These are phyloP conservation scores for Scheffersomyces illinoinensis DNA, from an alignment of 1,139 yeast genomes.

Conservation along the genomic window DNA sequence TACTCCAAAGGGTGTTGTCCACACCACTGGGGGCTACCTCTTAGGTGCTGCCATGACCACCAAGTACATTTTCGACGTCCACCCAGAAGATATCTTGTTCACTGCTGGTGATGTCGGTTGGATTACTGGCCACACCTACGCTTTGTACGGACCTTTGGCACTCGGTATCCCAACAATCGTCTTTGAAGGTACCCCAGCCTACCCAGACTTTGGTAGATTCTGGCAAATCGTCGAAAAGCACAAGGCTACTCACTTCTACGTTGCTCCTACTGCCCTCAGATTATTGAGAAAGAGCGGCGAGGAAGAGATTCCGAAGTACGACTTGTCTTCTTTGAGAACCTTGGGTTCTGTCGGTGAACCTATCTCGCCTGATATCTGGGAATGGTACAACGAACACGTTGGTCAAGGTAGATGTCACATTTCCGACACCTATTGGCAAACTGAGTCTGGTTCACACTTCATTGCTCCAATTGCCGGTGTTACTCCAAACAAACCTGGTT, in stretches of 20 bases:
- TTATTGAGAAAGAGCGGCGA: constrained; percentile 94
- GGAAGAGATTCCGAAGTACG: constrained; percentile 78
- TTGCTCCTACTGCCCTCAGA: constrained; percentile 97
- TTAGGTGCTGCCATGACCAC: constrained; percentile 95
- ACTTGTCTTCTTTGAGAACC: constrained; percentile 86
- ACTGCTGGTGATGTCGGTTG: constrained; percentile 99
- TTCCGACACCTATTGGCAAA: constrained; percentile 98
- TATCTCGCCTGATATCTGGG: constrained; percentile 97
- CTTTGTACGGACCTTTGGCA: constrained; percentile 87
- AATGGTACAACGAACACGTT: constrained; percentile 92
- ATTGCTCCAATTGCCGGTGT: constrained; percentile 96
- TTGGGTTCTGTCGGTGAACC: constrained; percentile 99
- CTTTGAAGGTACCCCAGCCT: constrained; percentile 97
- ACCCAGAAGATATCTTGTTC: constrained; percentile 83
- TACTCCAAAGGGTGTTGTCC: constrained; percentile 97
- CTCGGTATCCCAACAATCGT: constrained; percentile 90
- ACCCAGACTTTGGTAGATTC: constrained; percentile 94
- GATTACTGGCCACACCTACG: constrained; percentile 98
- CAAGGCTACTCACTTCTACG: constrained; percentile 94
- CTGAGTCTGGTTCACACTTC: constrained; percentile 95
- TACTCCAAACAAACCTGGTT: constrained; percentile 94
- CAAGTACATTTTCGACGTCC: constrained; percentile 89
- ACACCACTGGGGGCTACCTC: constrained; percentile 90
- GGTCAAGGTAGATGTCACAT: constrained; percentile 87
- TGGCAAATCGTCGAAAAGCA: constrained; percentile 95